phyloP scores from a whole-genome alignment of 352 stramenopile species.

The Phytophthora pini region DNA sequence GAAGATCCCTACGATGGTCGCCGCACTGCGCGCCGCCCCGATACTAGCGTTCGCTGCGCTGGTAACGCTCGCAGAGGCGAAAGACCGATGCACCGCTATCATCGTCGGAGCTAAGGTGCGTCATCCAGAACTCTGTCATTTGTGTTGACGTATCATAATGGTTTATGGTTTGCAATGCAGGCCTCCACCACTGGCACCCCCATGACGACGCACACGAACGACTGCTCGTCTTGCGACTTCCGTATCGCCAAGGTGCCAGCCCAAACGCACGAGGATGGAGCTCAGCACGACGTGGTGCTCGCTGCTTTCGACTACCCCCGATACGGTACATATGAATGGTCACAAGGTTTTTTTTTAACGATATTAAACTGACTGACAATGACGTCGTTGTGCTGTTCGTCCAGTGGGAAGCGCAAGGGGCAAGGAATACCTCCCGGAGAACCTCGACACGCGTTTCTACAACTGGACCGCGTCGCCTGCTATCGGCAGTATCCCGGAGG shows the following conservation, averaged over 20 bases:
- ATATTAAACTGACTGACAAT: constrained; percentile 8
- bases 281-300: constrained; percentile 65
- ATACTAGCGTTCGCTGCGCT: constrained; percentile 32
- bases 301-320: constrained; percentile 71
- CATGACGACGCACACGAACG: constrained; percentile 87
- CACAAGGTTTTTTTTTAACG: no score
- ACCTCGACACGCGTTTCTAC: constrained; percentile 74
- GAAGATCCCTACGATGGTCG: constrained; percentile 13
- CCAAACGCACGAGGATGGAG: constrained; percentile 48
- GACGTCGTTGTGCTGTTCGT: background rate
- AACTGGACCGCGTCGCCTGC: constrained; percentile 64
- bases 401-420: constrained; percentile 67
- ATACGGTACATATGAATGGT: constrained; percentile 51
- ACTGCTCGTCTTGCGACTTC: constrained; percentile 87
- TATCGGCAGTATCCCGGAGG: constrained; percentile 79
- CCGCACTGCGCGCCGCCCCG: background rate
- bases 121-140: background rate
- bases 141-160: constrained; percentile 14
- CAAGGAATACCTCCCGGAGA: constrained; percentile 64
- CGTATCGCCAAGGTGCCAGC: constrained; percentile 80
- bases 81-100: constrained; percentile 83
- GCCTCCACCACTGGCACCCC: constrained; percentile 65
- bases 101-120: constrained; percentile 76
- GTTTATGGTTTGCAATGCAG: constrained; percentile 28
- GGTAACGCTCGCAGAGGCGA: constrained; percentile 21